Evolutionary conservation across 345 rosid genomes (phyloP).

Genomic region (Pugionium cornutum): DNA sequence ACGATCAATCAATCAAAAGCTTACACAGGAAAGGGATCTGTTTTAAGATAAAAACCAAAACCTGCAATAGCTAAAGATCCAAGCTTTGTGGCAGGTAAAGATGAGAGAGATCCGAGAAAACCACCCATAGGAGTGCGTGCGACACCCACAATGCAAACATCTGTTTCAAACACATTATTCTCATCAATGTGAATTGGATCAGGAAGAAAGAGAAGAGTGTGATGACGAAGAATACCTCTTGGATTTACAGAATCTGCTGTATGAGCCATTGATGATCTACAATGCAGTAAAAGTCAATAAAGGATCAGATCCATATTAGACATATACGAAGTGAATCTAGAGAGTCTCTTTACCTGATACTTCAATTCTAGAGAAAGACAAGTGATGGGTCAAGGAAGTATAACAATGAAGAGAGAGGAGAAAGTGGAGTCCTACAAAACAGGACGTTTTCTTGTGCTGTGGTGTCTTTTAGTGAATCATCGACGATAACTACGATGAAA

Average conservation of each 20-base stretch:
- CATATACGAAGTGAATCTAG: neutral
- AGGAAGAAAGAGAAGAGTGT: constrained; percentile 3
- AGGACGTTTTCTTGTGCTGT: neutral
- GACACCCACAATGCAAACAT: constrained; percentile 97
- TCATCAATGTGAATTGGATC: neutral
- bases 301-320: constrained; percentile 16
- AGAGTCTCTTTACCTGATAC: constrained; percentile 22
- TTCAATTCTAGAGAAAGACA: constrained; percentile 8
- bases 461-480: constrained; percentile 15
- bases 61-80: constrained; percentile 90
- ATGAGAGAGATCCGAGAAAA: constrained; percentile 83
- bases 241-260: constrained; percentile 66
- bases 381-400: too few species aligned
- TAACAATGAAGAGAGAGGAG: neutral
- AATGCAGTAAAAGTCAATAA: constrained; percentile 18
- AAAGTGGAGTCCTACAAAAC: constrained; percentile 7
- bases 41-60: constrained; percentile 20
- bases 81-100: constrained; percentile 88
- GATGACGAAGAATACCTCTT: constrained; percentile 54
- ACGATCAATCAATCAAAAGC: constrained; percentile 14
- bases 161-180: constrained; percentile 40
- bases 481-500: constrained; percentile 38
- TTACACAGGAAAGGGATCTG: neutral
- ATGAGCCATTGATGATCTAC: constrained; percentile 54
- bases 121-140: constrained; percentile 98